These are phyloP conservation scores for Gymnopilus junonius DNA, from an alignment of 768 basidiomycete species.

Conservation along the genomic window DNA sequence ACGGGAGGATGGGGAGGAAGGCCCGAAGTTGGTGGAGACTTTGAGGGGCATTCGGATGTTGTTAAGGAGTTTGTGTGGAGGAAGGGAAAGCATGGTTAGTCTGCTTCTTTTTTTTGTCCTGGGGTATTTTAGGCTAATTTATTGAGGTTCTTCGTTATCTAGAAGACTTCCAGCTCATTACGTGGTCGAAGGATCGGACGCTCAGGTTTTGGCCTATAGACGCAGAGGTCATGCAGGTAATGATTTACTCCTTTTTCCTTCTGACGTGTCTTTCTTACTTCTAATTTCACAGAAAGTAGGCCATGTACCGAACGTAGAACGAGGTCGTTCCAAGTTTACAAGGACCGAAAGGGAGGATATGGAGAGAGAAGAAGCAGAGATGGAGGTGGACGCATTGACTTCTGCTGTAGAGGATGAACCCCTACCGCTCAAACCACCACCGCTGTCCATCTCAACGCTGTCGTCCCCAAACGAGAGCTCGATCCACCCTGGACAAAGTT, in stretches of 20 bases:
- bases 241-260: conserved; percentile 6
- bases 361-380: conserved; percentile 53
- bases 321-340: conserved; percentile 35
- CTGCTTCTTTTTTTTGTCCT: neutral
- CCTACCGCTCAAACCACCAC: neutral
- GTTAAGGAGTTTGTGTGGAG: conserved; percentile 99
- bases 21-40: conserved; percentile 67
- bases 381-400: conserved; percentile 46
- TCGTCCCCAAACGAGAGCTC: neutral
- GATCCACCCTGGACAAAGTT: too few relatives aligned
- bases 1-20: too few relatives aligned
- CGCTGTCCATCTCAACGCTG: neutral
- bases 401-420: neutral
- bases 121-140: neutral
- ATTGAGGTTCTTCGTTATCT: neutral
- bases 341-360: conserved; percentile 25
- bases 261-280: conserved; percentile 1
- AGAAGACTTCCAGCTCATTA: conserved; percentile 65
- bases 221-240: conserved; percentile 68
- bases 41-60: conserved; percentile 89
- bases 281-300: conserved; percentile 51
- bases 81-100: conserved; percentile 58
- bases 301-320: conserved; percentile 34
- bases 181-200: conserved; percentile 88
- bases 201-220: conserved; percentile 91